A percentile compares a stretch with the other conserved stretches of the same genome.
Evolutionary conservation across 768 basidiomycete species (phyloP).

Genomic region (Amanita exitialis): DNA sequence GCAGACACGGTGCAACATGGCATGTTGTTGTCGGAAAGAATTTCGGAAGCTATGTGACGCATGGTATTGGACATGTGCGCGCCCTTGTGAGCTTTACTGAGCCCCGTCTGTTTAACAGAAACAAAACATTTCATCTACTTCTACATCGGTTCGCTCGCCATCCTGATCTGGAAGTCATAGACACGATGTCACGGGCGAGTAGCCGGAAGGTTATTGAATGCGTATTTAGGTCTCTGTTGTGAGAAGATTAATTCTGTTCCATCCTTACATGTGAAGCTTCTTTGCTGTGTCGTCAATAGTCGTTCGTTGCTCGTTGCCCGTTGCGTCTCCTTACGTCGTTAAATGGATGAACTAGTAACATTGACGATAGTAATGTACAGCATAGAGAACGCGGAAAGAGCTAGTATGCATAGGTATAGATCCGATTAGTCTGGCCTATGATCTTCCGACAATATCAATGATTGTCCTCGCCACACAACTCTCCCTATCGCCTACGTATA

Average conservation of each 20-base stretch:
- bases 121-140: constrained; percentile 99
- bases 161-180: constrained; percentile 93
- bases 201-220: not conserved
- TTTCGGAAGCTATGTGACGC: constrained; percentile 97
- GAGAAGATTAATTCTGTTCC: not conserved
- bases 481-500: constrained; percentile 40
- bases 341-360: not conserved
- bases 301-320: not conserved
- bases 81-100: constrained; percentile 3
- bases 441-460: constrained; percentile 40
- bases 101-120: constrained; percentile 39
- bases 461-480: constrained; percentile 44
- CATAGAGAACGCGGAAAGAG: constrained; percentile 1
- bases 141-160: constrained; percentile 86
- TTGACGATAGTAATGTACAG: constrained; percentile 7
- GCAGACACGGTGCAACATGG: constrained; percentile 89
- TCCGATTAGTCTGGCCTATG: constrained; percentile 1
- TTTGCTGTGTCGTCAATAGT: not conserved
- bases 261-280: not conserved
- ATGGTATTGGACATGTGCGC: constrained; percentile 44
- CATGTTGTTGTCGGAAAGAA: constrained; percentile 99
- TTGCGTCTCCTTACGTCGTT: not conserved
- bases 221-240: constrained; percentile 1
- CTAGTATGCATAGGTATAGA: constrained; percentile 1
- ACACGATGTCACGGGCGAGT: constrained; percentile 4